Conservation (phyloP, 2,329 filamentous ascomycete species). For the Mycocentrospora acerina region DNA sequence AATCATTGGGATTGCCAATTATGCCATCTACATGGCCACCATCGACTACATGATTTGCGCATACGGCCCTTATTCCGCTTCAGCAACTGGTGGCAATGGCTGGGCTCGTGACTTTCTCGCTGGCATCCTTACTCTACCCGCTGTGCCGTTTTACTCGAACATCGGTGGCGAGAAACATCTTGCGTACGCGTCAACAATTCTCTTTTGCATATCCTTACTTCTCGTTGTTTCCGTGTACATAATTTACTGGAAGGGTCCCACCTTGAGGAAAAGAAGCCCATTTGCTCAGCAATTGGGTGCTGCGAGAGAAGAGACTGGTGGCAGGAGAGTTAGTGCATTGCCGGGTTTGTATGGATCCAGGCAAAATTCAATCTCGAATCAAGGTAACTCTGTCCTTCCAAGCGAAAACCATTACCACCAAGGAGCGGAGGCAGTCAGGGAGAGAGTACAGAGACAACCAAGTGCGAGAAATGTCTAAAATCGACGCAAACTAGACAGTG, state of each 20-base stretch:
- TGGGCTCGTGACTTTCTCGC: constrained; percentile 75
- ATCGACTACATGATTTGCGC: constrained; percentile 79
- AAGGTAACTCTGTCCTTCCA: constrained; percentile 24
- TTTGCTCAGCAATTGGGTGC: constrained; percentile 54
- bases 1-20: constrained; percentile 71
- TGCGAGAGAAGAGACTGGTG: constrained; percentile 35
- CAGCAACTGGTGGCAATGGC: constrained; percentile 75
- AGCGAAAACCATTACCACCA: constrained; percentile 17
- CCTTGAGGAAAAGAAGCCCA: constrained; percentile 53
- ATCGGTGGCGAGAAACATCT: constrained; percentile 45
- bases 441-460: constrained; percentile 9
- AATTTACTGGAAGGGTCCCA: constrained; percentile 57
- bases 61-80: constrained; percentile 73
- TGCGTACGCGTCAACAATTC: constrained; percentile 58
- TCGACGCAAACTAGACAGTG: too few relatives aligned
- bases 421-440: constrained; percentile 8
- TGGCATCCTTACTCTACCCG: constrained; percentile 69
- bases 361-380: constrained; percentile 26
- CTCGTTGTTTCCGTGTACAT: constrained; percentile 48
- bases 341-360: constrained; percentile 35
- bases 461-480: constrained; percentile 2
- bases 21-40: constrained; percentile 74
- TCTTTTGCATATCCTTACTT: constrained; percentile 54
- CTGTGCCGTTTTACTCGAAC: constrained; percentile 59
- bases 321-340: constrained; percentile 33